Conservation (phyloP, 2,329 filamentous ascomycete species). For the Trichophyton benhamiae region DNA sequence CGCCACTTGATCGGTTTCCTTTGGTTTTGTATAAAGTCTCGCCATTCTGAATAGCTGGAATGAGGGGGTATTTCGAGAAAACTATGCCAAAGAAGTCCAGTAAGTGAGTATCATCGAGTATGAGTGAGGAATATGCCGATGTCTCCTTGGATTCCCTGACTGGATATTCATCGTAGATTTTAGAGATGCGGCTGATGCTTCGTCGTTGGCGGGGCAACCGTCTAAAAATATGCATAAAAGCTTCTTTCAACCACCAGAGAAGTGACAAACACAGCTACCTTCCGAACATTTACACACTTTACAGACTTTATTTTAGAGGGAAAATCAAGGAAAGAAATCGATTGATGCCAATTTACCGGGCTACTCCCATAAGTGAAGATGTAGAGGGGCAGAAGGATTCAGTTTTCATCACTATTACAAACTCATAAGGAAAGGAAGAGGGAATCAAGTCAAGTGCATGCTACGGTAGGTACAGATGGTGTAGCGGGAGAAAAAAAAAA, state of each 20-base stretch:
- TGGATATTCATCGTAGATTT: not conserved
- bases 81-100: no score
- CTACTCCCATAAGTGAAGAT: not conserved
- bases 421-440: not conserved
- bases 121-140: not conserved
- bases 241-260: not conserved
- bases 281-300: not conserved
- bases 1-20: not conserved
- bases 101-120: not conserved
- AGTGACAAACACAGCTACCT: not conserved
- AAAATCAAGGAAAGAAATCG: not conserved
- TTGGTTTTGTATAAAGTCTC: not conserved
- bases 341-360: not conserved
- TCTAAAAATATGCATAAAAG: not conserved
- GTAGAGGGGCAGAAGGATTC: not conserved
- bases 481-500: not conserved
- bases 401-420: slow-evolving; percentile 3
- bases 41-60: not conserved
- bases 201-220: not conserved
- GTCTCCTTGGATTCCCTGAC: not conserved
- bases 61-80: not conserved
- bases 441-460: not conserved
- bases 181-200: not conserved
- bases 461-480: not conserved
- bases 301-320: not conserved